A percentile compares a stretch with the other conserved stretches of the same genome.
Evolutionary conservation across 805 yeast species (phyloP).

Genomic region (Starmerella apis): DNA sequence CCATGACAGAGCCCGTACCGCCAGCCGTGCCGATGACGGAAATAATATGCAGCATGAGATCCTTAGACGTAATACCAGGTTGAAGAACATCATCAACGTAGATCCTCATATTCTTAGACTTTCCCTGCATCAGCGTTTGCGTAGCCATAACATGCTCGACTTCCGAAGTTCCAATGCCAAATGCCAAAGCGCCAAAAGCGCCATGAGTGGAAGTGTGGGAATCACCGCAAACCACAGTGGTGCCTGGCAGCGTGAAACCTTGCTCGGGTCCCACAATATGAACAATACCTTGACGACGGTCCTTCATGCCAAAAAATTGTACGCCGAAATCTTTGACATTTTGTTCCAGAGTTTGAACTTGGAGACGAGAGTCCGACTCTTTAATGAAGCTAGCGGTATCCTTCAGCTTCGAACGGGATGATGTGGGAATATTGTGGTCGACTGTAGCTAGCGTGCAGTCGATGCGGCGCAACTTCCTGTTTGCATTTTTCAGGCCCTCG

Average conservation of each 20-base stretch:
- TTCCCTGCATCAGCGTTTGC: conserved; percentile 83
- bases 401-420: conserved; percentile 67
- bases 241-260: conserved; percentile 96
- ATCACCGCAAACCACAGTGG: conserved; percentile 98
- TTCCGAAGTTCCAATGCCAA: conserved; percentile 98
- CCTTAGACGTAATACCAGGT: conserved; percentile 93
- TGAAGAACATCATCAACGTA: conserved; percentile 70
- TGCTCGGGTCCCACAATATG: conserved; percentile 99
- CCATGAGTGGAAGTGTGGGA: conserved; percentile 99
- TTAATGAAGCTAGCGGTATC: conserved; percentile 69
- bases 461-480: conserved; percentile 75
- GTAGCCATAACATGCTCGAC: conserved; percentile 98
- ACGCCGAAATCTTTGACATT: conserved; percentile 84
- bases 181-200: conserved; percentile 94
- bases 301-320: conserved; percentile 90
- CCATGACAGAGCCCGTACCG: conserved; percentile 95
- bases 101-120: conserved; percentile 92
- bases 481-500: conserved; percentile 84
- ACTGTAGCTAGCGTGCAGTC: conserved; percentile 93
- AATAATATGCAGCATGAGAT: conserved; percentile 84
- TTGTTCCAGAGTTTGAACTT: conserved; percentile 83
- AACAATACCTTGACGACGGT: conserved; percentile 92
- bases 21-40: conserved; percentile 98
- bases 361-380: conserved; percentile 84
- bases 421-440: conserved; percentile 95